Percentiles rank a stretch among this genome's conserved stretches.
Evolutionary conservation across 208 protist genomes (phyloP).

Genomic region (Perkinsela sp.): DNA sequence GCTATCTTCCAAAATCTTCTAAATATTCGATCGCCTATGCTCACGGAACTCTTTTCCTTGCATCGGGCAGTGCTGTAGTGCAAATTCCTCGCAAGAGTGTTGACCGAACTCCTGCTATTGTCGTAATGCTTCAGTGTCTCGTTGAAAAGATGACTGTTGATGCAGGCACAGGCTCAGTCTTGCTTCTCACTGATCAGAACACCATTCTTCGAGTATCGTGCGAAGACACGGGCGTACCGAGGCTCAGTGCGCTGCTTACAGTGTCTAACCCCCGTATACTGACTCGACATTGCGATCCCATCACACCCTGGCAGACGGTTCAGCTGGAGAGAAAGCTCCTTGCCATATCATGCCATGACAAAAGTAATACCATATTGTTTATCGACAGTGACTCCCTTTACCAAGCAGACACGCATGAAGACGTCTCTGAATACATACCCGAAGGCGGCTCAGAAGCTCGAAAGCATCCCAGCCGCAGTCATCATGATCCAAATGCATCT

Average conservation of each 20-base stretch:
- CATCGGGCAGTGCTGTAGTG: neutral
- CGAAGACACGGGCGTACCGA: neutral
- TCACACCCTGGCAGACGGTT: too few species aligned
- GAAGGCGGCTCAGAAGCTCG: too few species aligned
- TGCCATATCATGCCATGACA: neutral
- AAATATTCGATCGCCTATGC: neutral
- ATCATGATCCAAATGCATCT: too few species aligned
- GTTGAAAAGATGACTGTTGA: neutral
- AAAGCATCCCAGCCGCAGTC: too few species aligned
- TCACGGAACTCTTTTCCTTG: neutral
- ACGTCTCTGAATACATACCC: neutral
- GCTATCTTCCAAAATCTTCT: neutral
- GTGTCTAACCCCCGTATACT: too few species aligned
- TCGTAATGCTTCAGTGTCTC: neutral
- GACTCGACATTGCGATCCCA: too few species aligned
- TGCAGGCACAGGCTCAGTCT: neutral
- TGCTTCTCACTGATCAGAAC: neutral
- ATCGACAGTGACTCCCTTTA: neutral
- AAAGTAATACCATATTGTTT: neutral
- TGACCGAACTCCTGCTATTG: neutral
- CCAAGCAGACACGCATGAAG: neutral
- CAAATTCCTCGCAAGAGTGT: neutral
- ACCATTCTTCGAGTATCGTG: neutral
- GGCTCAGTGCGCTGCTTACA: neutral
- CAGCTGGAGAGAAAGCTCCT: too few species aligned